Evolutionary conservation across 306 rosid species (phyloP).

Genomic region (Cucumis sativus): Cucumber_9930_V3 NC_026655.2:984501-985000

Average conservation of each 20-base stretch:
- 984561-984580: not conserved
- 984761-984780: no score
- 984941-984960: not conserved
- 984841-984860: no score
- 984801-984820: no score
- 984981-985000: constrained; percentile 41
- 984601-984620: not conserved
- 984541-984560: no score
- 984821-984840: no score
- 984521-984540: not conserved
- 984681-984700: no score
- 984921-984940: not conserved
- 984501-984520: not conserved
- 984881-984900: not conserved
- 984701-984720: not conserved
- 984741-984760: no score
- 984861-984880: no score
- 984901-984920: not conserved
- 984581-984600: no score
- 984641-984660: not conserved
- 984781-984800: no score
- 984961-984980: not conserved
- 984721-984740: no score
- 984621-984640: not conserved
- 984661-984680: not conserved